Conservation (phyloP, 2,329 filamentous ascomycete genomes). For the Fusarium papillatum region DNA sequence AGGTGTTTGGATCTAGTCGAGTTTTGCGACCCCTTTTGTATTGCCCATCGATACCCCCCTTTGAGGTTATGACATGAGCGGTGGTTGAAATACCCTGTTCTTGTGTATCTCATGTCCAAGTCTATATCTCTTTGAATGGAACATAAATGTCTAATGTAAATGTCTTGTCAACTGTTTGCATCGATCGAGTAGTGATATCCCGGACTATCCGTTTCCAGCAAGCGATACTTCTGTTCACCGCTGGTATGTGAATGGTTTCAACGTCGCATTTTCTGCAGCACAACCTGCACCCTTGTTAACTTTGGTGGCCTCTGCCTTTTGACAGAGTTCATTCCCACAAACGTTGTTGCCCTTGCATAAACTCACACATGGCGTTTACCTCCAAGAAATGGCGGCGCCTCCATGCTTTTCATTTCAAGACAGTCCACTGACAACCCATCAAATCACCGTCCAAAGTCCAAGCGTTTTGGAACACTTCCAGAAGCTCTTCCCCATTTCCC, state of each 20-base stretch:
- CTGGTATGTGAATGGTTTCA: background rate
- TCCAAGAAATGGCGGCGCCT: background rate
- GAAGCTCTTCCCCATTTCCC: background rate
- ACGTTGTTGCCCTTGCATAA: background rate
- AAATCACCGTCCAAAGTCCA: background rate
- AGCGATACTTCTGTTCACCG: background rate
- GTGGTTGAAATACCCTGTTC: background rate
- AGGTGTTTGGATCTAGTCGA: slow-evolving; percentile 1
- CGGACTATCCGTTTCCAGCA: background rate
- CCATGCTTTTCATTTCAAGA: background rate
- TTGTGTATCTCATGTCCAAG: background rate
- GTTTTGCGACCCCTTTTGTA: slow-evolving; percentile 13
- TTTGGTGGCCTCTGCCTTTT: background rate
- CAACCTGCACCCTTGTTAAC: background rate
- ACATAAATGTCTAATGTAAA: background rate
- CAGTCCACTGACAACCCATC: background rate
- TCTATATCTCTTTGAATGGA: slow-evolving; percentile 5
- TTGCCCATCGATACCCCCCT: slow-evolving; percentile 34
- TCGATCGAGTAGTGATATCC: background rate
- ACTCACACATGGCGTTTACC: background rate
- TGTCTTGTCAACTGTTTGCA: background rate
- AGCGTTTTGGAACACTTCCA: background rate
- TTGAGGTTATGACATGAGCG: slow-evolving; percentile 7
- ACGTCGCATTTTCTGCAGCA: background rate
- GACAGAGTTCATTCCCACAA: background rate